Evolutionary conservation across 2,329 filamentous ascomycete species (phyloP), one percentile per base, ranked within the genome.

Genomic region (Samsoniella hepiali): DNA sequence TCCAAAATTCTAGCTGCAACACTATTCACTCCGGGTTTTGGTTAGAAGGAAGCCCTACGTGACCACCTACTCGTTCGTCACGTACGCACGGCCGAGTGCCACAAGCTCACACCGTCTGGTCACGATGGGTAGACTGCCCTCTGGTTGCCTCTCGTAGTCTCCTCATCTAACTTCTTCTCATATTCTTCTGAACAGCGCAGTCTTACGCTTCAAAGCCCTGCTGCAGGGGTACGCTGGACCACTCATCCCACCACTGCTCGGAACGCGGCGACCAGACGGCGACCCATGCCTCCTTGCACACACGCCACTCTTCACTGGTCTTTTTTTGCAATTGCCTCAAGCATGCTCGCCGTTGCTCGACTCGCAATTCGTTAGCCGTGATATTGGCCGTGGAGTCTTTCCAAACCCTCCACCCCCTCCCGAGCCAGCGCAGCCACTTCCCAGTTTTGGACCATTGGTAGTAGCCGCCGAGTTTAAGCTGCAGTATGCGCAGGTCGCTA

Each of bases 241-340:
- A 53, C 31, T 53, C 50, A 53, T 53, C 45, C 31, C 50, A 53
- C 50, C 50, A 53, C 50, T 53, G 50, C 31, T 31, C 50, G n/a
- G 50, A 53, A 29, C 50, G 31, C 31, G 50, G 50, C 29, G 50
- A 29, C 50, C 50, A 53, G 50, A 53, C 13, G 13, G 29, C 11
- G 32, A 32, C 50, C 50, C 50, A 53, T 17, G 29, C 50, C 27
- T 34, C 15, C n/a, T 53, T 53, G 31, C 50, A 53, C 17, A 13
- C 32, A 9, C n/a, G 50, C 50, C 50, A 53, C 32, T 53, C 50
- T 34, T 27, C 13, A 22, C 15, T 1, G 5, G 29, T 29, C 31
- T 1, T 10, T 13, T 27, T 2, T 5, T 53, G 50, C 50, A 53
- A 11, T 10, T 34, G 13, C 22, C 3, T 2, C 50, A 53, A 11